These are phyloP conservation scores for Leccinum truebloodii DNA, from an alignment of 768 basidiomycete genomes.

Conservation along the genomic window DNA sequence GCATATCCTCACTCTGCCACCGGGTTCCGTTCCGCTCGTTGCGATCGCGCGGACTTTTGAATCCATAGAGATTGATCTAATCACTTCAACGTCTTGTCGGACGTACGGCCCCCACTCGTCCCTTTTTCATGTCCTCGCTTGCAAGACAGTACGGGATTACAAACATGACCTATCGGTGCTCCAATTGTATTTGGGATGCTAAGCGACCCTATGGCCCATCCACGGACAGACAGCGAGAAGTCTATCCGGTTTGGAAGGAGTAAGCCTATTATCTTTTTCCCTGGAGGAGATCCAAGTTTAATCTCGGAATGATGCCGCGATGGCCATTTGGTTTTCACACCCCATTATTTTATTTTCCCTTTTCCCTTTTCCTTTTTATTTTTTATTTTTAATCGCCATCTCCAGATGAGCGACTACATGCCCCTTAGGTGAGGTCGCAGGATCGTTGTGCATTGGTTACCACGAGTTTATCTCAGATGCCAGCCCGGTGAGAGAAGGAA, in stretches of 20 bases:
- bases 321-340: conserved; percentile 20
- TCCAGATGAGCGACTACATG: conserved; percentile 24
- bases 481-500: conserved; percentile 19
- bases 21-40: conserved; percentile 32
- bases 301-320: conserved; percentile 22
- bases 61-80: conserved; percentile 25
- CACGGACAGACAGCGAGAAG: conserved; percentile 20
- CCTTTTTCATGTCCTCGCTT: conserved; percentile 16
- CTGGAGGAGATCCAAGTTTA: conserved; percentile 15
- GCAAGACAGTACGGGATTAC: conserved; percentile 11
- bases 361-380: conserved; percentile 2
- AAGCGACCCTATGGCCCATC: conserved; percentile 11
- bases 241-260: conserved; percentile 22
- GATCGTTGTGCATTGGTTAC: conserved; percentile 24
- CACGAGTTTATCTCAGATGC: conserved; percentile 34
- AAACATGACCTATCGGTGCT: conserved; percentile 11
- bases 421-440: conserved; percentile 26
- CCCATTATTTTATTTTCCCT: conserved; percentile 6
- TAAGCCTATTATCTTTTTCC: conserved; percentile 23
- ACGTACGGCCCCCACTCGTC: conserved; percentile 18
- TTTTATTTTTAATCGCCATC: conserved; percentile 6
- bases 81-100: conserved; percentile 19
- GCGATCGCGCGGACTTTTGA: conserved; percentile 28
- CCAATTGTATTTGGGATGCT: conserved; percentile 3
- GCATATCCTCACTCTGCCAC: conserved; percentile 19